Evolutionary conservation across 2,329 filamentous ascomycete species (phyloP).

Genomic region (Parastagonospora nodorum): DNA sequence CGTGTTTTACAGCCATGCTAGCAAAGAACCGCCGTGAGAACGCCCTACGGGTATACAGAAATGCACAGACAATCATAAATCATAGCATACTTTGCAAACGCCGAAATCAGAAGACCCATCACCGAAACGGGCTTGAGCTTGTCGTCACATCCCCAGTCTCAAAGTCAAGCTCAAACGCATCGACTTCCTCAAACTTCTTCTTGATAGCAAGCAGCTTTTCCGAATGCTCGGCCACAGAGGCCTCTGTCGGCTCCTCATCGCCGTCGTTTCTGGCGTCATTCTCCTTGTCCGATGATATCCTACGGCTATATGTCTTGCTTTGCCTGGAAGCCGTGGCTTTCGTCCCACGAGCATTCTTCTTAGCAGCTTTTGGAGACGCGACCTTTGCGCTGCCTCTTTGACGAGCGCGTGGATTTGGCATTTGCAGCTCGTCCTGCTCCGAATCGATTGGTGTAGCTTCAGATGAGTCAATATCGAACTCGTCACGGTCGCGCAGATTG

Average conservation of each 20-base stretch:
- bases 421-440: constrained; percentile 51
- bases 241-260: constrained; percentile 31
- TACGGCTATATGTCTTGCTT: constrained; percentile 41
- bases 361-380: constrained; percentile 27
- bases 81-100: neutral
- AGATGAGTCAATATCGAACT: constrained; percentile 50
- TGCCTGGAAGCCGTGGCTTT: constrained; percentile 23
- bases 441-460: constrained; percentile 39
- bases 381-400: constrained; percentile 21
- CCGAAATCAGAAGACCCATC: neutral
- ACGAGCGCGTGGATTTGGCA: constrained; percentile 29
- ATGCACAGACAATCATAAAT: neutral
- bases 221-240: constrained; percentile 30
- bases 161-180: constrained; percentile 58
- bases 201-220: constrained; percentile 50
- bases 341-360: constrained; percentile 30
- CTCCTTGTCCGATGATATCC: constrained; percentile 51
- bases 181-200: constrained; percentile 56
- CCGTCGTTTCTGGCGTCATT: constrained; percentile 39
- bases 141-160: constrained; percentile 51
- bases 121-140: constrained; percentile 50
- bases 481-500: constrained; percentile 32
- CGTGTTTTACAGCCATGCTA: neutral
- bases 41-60: neutral
- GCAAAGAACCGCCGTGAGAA: too few species aligned